phyloP scores from a whole-genome alignment of 805 yeast genomes.

The Barnettozyma pratensis region DNA sequence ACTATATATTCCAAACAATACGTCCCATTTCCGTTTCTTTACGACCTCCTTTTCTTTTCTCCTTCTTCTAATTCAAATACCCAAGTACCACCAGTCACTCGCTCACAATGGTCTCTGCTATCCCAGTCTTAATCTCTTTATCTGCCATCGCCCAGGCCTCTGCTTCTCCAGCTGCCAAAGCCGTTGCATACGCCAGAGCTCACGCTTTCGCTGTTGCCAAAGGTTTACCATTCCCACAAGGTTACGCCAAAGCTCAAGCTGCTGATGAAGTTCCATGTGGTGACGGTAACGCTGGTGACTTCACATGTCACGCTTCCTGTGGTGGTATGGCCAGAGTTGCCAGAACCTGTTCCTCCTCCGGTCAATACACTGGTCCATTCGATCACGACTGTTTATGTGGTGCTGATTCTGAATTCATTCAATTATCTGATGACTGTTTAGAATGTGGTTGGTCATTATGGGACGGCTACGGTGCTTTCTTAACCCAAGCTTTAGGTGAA shows the following conservation, averaged over 20 bases:
- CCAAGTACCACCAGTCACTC: neutral
- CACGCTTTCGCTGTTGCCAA: neutral
- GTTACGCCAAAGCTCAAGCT: neutral
- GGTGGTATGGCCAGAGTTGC: constrained; percentile 7
- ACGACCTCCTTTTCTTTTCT: no score
- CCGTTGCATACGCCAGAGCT: neutral
- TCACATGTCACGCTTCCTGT: constrained; percentile 7
- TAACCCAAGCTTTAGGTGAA: constrained; percentile 5
- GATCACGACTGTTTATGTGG: constrained; percentile 7
- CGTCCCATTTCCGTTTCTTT: no score
- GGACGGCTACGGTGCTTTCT: constrained; percentile 3
- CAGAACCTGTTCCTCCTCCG: constrained; percentile 5
- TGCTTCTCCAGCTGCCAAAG: constrained; percentile 1
- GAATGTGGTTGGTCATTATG: constrained; percentile 11
- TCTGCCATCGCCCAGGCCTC: constrained; percentile 2
- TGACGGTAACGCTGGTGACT: neutral
- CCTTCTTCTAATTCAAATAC: no score
- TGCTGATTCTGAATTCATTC: constrained; percentile 1
- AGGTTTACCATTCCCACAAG: neutral
- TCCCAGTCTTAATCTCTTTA: constrained; percentile 1
- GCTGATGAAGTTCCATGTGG: constrained; percentile 2
- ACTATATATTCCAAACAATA: no score
- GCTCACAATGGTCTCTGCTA: neutral
- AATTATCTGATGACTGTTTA: constrained; percentile 2
- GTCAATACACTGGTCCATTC: constrained; percentile 7